phyloP scores from a whole-genome alignment of 305 asterid genomes.

The Fraxinus angustifolia region DNA sequence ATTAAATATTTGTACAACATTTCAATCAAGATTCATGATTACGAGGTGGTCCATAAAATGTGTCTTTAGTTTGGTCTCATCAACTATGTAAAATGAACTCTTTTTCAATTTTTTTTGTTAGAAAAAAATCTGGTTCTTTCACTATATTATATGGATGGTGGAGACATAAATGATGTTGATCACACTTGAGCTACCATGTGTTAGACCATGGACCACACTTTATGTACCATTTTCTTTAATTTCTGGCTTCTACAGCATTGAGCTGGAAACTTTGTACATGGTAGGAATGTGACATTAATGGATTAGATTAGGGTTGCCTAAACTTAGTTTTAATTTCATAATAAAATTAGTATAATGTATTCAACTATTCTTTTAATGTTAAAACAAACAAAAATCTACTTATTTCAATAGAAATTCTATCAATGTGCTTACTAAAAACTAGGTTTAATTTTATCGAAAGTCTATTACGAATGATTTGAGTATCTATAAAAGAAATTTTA shows the following conservation, averaged over 20 bases:
- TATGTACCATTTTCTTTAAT: not conserved
- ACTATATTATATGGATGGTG: not conserved
- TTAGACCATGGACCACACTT: conserved; percentile 49
- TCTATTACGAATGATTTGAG: not conserved
- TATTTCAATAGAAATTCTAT: not conserved
- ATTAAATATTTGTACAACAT: not conserved
- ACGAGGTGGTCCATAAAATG: conserved; percentile 16
- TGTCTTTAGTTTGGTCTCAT: conserved; percentile 7
- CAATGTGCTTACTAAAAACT: not conserved
- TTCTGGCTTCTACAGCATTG: too few species aligned
- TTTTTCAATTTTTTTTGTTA: not conserved
- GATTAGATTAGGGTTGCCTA: not conserved
- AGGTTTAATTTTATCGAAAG: not conserved
- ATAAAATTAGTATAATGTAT: not conserved
- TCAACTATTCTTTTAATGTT: too few species aligned
- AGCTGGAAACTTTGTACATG: not conserved
- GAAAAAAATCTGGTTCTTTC: not conserved
- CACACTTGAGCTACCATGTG: conserved; percentile 32
- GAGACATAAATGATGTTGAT: conserved; percentile 33
- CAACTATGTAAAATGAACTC: not conserved
- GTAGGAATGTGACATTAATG: not conserved
- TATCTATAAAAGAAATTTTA: not conserved
- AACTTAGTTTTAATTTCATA: not conserved
- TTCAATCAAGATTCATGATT: not conserved
- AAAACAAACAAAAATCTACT: too few species aligned